Conservation (phyloP, 129 eudicot species). For the Saussurea involucrata region DNA sequence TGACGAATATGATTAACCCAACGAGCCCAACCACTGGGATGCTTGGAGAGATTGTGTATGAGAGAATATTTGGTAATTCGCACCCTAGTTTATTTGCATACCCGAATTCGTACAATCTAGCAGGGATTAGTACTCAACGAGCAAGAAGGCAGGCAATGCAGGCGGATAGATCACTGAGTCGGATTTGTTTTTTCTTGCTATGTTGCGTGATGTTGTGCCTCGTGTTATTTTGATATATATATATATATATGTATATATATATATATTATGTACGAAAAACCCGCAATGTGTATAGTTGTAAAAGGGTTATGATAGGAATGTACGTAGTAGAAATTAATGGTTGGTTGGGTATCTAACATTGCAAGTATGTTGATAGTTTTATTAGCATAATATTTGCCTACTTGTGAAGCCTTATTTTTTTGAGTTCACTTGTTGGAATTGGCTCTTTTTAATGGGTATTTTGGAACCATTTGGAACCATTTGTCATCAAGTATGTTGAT, state of each 20-base stretch:
- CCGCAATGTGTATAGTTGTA: slow-evolving; percentile 25
- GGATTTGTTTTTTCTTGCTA: slow-evolving; percentile 61
- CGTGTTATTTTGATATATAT: slow-evolving; percentile 50
- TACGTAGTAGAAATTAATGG: background rate
- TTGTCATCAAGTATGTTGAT: background rate
- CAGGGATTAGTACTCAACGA: slow-evolving; percentile 50
- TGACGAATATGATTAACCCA: slow-evolving; percentile 30
- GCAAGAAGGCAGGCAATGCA: slow-evolving; percentile 61
- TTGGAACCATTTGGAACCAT: background rate
- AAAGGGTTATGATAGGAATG: background rate
- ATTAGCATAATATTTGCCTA: background rate
- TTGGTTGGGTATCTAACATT: background rate
- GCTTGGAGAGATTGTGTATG: slow-evolving; percentile 63
- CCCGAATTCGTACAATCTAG: slow-evolving; percentile 49
- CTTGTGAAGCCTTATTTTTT: background rate
- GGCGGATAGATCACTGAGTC: slow-evolving; percentile 68
- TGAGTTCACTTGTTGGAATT: slow-evolving; percentile 14
- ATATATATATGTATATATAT: no score
- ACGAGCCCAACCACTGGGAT: slow-evolving; percentile 47
- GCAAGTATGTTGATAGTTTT: background rate
- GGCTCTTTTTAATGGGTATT: background rate
- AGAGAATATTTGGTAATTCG: slow-evolving; percentile 61
- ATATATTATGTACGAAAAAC: no score
- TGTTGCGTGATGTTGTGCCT: slow-evolving; percentile 75
- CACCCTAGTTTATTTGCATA: slow-evolving; percentile 42